Conservation (phyloP, 345 rosid species). For the Camelina sativa region DNA sequence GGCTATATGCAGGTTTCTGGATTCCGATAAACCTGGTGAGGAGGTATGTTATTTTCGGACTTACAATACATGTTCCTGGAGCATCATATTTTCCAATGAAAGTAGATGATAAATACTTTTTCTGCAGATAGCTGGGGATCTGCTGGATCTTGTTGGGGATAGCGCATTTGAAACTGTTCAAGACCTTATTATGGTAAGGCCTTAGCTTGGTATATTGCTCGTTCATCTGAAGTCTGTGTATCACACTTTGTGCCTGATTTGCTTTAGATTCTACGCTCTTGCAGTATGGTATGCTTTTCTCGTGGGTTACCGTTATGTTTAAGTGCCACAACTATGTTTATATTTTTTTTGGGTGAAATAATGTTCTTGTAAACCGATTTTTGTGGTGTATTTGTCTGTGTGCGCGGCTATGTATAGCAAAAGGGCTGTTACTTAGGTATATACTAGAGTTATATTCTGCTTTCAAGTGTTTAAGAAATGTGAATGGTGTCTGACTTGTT, state of each 20-base stretch:
- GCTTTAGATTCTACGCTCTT: conserved; percentile 9
- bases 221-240: conserved; percentile 22
- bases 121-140: conserved; percentile 84
- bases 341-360: conserved; percentile 4
- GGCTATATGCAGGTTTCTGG: conserved; percentile 91
- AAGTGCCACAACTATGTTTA: conserved; percentile 8
- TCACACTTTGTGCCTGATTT: conserved; percentile 7
- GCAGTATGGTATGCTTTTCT: conserved; percentile 1
- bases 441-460: conserved; percentile 14
- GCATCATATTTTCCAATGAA: conserved; percentile 16
- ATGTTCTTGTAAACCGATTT: neutral
- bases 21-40: conserved; percentile 87
- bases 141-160: conserved; percentile 95
- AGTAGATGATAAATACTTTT: conserved; percentile 11
- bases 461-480: conserved; percentile 21
- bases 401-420: neutral
- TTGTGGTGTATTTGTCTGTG: neutral
- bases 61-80: conserved; percentile 33
- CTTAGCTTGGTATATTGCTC: conserved; percentile 17
- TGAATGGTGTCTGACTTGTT: conserved; percentile 29
- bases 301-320: conserved; percentile 7
- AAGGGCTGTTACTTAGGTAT: conserved; percentile 14
- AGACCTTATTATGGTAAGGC: conserved; percentile 74
- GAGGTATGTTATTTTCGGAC: conserved; percentile 61
- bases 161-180: conserved; percentile 90